Percentiles rank a stretch among this genome's conserved stretches.
Conservation (phyloP, 1,284 basidiomycete genomes). For the Ustilago sp. region DNA sequence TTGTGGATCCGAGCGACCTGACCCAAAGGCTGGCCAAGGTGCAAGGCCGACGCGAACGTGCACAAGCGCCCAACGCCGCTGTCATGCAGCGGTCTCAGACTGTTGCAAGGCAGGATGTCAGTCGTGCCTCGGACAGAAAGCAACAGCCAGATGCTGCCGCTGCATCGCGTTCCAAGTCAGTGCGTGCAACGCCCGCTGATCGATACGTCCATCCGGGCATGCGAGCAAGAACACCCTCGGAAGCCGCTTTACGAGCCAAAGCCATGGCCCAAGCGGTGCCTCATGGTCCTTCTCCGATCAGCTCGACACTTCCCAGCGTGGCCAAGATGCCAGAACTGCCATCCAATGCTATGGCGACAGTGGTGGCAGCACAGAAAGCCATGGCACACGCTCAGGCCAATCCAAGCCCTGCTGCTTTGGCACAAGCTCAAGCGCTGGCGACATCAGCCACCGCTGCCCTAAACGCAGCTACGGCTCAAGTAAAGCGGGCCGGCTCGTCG, state of each 20-base stretch:
- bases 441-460: constrained; percentile 43
- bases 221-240: constrained; percentile 42
- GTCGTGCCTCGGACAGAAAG: constrained; percentile 11
- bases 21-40: constrained; percentile 35
- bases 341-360: constrained; percentile 36
- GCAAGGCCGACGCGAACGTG: constrained; percentile 34
- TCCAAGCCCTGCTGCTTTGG: constrained; percentile 31
- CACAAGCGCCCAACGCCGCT: constrained; percentile 23
- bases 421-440: constrained; percentile 49
- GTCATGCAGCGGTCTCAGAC: constrained; percentile 44
- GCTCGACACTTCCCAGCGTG: constrained; percentile 14
- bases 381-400: constrained; percentile 46
- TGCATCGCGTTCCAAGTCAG: constrained; percentile 38
- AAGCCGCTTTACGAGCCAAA: constrained; percentile 46
- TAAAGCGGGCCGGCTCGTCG: constrained; percentile 24
- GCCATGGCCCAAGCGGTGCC: constrained; percentile 40
- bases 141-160: constrained; percentile 11
- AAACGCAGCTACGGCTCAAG: constrained; percentile 39
- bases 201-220: constrained; percentile 36
- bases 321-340: constrained; percentile 42
- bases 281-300: constrained; percentile 20
- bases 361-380: constrained; percentile 45
- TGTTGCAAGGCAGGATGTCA: constrained; percentile 28
- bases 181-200: constrained; percentile 34
- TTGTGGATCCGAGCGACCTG: constrained; percentile 39